Evolutionary conservation across 1,139 yeast genomes (phyloP), one percentile per base, ranked within the genome.

Genomic region (Magnusiomyces tetraspermus): DNA sequence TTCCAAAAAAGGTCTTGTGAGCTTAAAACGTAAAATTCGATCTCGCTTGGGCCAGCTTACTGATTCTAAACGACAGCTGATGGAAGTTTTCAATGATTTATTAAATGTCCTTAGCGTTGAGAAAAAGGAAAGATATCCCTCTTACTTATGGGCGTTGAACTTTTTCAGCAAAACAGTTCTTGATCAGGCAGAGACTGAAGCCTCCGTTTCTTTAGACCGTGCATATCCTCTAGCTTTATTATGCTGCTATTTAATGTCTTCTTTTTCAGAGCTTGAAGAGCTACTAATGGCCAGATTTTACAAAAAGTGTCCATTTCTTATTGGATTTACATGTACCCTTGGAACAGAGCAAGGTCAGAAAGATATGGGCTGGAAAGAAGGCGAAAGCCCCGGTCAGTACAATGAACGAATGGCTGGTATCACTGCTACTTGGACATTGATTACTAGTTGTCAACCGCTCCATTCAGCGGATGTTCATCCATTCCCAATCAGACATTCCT

Each of bases 1-100:
- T 79, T 8, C 73, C 70, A 40, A 74, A 72, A 40, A 76, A 55
- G 38, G 51, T 49, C 60, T 64, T 51, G 53, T 66, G 43, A 69
- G 73, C 15, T 75, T 76, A 52, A 83, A 84, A 63, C 74, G 97
- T 52, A 80, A 83, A 61, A 79, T 92, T 59, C 88, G 88, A 62
- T 95, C 96, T 3, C 85, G 83, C 62, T 80, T 94, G 59, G 97
- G 98, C 13, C 97, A 92, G 69, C 72, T 94, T 55, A 88, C 97
- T 1, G 82, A 82, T 62, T 82, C 90, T 48, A 68, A 65, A 52
- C 53, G 66, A 2, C 96, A 92, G 62, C 72, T 88, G 49, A 64
- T 67, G 1, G 69, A 69, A 33, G 74, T 89, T 47, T 60, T 59
- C 15, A 49, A 61, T 2, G 89, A 82, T 49, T 71, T 92, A 2